Evolutionary conservation across 345 rosid genomes (phyloP).

Genomic region (Eucalyptus tenuipes): DNA sequence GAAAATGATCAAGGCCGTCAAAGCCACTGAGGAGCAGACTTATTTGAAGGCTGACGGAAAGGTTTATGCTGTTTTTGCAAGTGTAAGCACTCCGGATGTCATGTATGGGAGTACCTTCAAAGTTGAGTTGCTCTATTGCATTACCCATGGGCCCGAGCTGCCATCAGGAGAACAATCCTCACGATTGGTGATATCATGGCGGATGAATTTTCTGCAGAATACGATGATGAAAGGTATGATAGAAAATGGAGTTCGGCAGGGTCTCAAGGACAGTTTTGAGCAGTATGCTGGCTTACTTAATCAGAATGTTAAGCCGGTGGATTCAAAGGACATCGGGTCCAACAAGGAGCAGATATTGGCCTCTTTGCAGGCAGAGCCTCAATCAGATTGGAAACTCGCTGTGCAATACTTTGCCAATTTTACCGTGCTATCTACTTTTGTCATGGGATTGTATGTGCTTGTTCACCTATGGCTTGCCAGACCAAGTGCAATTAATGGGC

Average conservation of each 20-base stretch:
- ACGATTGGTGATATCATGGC: conserved; percentile 77
- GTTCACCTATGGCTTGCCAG: conserved; percentile 57
- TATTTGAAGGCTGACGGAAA: conserved; percentile 77
- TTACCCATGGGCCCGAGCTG: conserved; percentile 69
- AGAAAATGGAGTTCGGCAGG: conserved; percentile 83
- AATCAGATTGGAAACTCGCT: conserved; percentile 81
- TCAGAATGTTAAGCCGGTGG: conserved; percentile 64
- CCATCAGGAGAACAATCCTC: conserved; percentile 72
- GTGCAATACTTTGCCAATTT: conserved; percentile 78
- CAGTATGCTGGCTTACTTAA: conserved; percentile 47
- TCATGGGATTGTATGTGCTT: conserved; percentile 59
- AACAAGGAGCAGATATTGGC: conserved; percentile 80
- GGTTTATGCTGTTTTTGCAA: conserved; percentile 40
- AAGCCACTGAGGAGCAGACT: conserved; percentile 73
- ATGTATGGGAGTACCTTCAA: conserved; percentile 18
- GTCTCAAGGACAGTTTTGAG: conserved; percentile 74
- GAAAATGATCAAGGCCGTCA: conserved; percentile 72
- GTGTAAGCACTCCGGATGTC: conserved; percentile 84
- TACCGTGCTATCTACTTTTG: conserved; percentile 54
- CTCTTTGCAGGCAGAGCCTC: conserved; percentile 74
- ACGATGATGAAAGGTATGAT: conserved; percentile 94
- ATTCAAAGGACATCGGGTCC: conserved; percentile 65
- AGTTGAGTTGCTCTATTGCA: conserved; percentile 58
- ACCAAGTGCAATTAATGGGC: conserved; percentile 68
- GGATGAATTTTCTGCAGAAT: conserved; percentile 79